A percentile compares a stretch with the other conserved stretches of the same genome.
Conservation (phyloP, 345 rosid genomes). For the Alliaria petiolata region DNA sequence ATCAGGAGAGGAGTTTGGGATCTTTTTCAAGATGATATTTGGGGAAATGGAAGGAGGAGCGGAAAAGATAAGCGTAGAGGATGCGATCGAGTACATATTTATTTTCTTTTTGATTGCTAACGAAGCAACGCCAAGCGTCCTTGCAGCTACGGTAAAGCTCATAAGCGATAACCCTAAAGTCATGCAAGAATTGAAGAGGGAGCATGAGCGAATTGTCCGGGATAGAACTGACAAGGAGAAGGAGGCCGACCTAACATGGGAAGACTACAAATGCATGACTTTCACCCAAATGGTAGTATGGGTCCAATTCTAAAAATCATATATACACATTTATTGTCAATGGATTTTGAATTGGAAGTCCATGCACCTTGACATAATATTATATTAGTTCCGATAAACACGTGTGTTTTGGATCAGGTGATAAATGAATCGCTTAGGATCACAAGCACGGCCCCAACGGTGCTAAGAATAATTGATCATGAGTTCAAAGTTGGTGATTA, state of each 20-base stretch:
- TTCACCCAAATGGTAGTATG: conserved; percentile 50
- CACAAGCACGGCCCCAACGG: not conserved
- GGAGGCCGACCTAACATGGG: conserved; percentile 43
- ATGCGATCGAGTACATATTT: not conserved
- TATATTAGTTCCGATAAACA: not conserved
- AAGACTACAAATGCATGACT: conserved; percentile 66
- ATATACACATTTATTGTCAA: not conserved
- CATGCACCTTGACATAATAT: too few relatives aligned
- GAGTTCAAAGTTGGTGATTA: not conserved
- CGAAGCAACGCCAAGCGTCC: conserved; percentile 12
- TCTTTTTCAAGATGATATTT: too few relatives aligned
- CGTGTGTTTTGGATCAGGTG: not conserved
- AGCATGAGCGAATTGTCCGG: conserved; percentile 31
- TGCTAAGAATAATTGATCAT: not conserved
- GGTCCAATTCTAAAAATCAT: not conserved
- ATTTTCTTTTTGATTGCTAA: conserved; percentile 14
- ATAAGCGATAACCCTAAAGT: not conserved
- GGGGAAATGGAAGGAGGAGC: too few relatives aligned
- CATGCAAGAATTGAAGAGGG: conserved; percentile 39
- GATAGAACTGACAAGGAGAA: conserved; percentile 17
- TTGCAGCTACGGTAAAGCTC: conserved; percentile 9
- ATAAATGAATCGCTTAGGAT: conserved; percentile 13
- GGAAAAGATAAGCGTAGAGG: too few relatives aligned
- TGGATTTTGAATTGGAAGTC: too few relatives aligned
- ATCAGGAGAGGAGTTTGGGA: not conserved